These are phyloP conservation scores for Kodamaea fukazawae DNA, from an alignment of 805 yeast genomes.

Conservation along the genomic window DNA sequence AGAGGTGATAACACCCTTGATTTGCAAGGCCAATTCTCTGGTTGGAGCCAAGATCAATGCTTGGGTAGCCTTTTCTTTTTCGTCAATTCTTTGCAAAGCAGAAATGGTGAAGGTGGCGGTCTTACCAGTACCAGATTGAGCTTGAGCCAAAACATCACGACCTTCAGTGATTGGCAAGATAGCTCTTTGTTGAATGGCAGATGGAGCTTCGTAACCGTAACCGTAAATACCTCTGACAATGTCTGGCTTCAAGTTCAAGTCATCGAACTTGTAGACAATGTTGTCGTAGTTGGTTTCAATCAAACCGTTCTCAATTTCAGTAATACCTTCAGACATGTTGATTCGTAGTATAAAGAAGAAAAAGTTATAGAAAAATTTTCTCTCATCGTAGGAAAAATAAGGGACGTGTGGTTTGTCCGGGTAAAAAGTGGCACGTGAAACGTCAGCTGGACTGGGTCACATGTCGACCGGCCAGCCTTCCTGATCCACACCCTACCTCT, in stretches of 20 bases:
- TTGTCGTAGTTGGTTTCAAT: constrained; percentile 97
- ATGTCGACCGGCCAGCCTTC: no score
- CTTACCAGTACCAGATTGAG: constrained; percentile 99
- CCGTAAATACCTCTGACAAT: constrained; percentile 77
- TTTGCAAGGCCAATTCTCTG: constrained; percentile 92
- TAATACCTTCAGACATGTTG: constrained; percentile 64
- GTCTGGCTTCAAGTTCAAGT: constrained; percentile 67
- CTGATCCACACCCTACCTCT: no score
- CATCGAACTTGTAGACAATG: constrained; percentile 70
- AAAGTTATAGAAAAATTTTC: constrained; percentile 13
- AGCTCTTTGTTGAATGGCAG: constrained; percentile 97
- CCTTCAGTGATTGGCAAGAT: constrained; percentile 92
- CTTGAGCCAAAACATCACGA: constrained; percentile 95
- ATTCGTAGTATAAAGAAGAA: constrained; percentile 6
- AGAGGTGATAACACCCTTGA: constrained; percentile 81
- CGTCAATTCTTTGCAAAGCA: constrained; percentile 81
- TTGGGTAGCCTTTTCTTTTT: constrained; percentile 71
- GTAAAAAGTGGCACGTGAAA: constrained; percentile 1
- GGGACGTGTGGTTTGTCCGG: constrained; percentile 4
- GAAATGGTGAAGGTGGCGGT: constrained; percentile 98
- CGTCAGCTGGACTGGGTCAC: constrained; percentile 12
- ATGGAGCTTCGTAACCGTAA: constrained; percentile 94
- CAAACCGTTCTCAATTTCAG: constrained; percentile 76
- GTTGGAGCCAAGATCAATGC: constrained; percentile 93
- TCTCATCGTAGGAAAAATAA: constrained; percentile 11